Conservation (phyloP, 2,329 filamentous ascomycete species). For the Dactylellina sp. region DNA sequence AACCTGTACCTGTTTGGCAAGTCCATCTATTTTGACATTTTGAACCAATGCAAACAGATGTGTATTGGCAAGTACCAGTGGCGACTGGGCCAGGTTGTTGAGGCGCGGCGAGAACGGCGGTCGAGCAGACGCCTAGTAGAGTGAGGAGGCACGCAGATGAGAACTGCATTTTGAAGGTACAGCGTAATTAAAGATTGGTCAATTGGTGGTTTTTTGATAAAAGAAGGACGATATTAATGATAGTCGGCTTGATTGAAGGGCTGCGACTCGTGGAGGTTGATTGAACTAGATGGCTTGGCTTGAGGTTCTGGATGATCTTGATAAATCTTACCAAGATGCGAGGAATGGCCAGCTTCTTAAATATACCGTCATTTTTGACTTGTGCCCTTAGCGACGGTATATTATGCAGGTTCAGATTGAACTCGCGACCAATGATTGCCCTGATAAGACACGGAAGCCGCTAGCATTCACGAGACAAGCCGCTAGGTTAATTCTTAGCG, state of each 20-base stretch:
- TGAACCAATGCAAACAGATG: conserved; percentile 18
- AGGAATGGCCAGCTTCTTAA: no score
- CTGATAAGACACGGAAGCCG: not conserved
- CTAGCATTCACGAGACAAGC: conserved; percentile 2
- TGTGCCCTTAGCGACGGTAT: no score
- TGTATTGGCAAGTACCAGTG: conserved; percentile 17
- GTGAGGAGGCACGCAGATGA: conserved; percentile 2
- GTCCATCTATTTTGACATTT: conserved; percentile 10
- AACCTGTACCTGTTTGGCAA: conserved; percentile 9
- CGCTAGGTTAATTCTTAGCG: conserved; percentile 5
- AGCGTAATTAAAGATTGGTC: not conserved
- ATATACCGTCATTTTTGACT: no score
- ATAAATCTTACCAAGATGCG: no score
- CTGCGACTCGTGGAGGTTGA: not conserved
- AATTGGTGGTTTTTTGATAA: not conserved
- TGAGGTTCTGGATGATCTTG: no score
- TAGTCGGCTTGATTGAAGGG: conserved; percentile 1
- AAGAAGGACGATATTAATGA: not conserved
- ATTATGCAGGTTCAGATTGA: no score
- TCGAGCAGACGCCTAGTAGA: conserved; percentile 7
- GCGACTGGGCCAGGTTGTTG: conserved; percentile 22
- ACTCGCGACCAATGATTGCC: not conserved
- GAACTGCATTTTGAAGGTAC: conserved; percentile 5
- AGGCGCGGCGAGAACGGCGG: conserved; percentile 15
- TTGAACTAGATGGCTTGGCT: no score